Evolutionary conservation across 345 rosid species (phyloP), one percentile per base, ranked within the genome.

Genomic region (Bretschneidera sinensis): DNA sequence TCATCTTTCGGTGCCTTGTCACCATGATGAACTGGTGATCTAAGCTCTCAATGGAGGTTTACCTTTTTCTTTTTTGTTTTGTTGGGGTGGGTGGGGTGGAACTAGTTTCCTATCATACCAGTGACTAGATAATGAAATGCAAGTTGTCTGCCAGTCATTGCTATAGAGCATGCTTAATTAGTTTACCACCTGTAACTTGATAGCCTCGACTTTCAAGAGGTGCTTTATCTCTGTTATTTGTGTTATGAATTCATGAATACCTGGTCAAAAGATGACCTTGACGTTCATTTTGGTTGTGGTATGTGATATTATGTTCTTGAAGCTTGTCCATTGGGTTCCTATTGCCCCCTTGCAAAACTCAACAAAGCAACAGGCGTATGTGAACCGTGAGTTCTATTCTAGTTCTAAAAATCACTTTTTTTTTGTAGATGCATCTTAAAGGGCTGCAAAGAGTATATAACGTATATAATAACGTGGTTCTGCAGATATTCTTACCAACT

Each of bases 401-500:
- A 21, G 20, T 51, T 65, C 21, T 24, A 21, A 28, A 59, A 13
- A 13, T 63, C 43, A 58, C 49, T 57, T 55, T 45, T n/a, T 7
- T 22, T 21, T 31, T 61, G 61, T 43, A 24, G 43, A 24, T 22
- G 9, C 18, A 15, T 20, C 10, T 39, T 11, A 39, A 11, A 4
- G 45, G 55, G 51, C 23, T 47, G 22, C 50, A 57, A 39, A n/a
- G 55, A 53, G 35, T 23, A 43, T 23, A 43, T 60, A 28, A 51
- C 17, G n/a, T 28, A 19, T 21, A 21, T 58, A 10, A 43, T 19
- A 33, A 23, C 50, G 39, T 60, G 61, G 48, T 43, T 59, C 55
- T 83, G 55, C 85, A 90, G 99, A 73, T 94, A 94, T 51, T 64
- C 65, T 62, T 94, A 94, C 76, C 99, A 88, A 51, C 72, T 83